Base-by-base conservation (phyloP, 2,329 filamentous ascomycete genomes). In the Phaeosphaeria sp. region DNA sequence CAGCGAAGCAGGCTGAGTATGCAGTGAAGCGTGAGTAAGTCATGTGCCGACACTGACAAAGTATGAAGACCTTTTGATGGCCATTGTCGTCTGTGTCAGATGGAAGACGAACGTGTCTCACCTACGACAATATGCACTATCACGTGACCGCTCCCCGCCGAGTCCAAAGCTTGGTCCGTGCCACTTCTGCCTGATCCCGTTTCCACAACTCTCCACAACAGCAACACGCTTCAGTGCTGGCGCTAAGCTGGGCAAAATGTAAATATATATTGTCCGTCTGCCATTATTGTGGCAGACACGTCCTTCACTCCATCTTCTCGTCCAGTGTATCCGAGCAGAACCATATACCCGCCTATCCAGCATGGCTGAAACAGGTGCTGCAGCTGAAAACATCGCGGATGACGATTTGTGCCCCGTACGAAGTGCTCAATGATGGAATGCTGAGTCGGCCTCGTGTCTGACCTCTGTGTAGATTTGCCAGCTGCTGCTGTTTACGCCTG, bases 391-490 rank as follows among this genome's bases (percentile, higher is more conserved):
- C 18, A 61, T 79, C 56, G 64, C 68, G 33, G 74, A 80, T 43
- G 79, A 81, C 46, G 79, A 82, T 59, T 60, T 79, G 18, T 82
- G 80, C 53, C 79, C 79, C 4, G 69, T 72, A 56, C 53, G 57
- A 40, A 3, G 8, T 6, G 20, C 15, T 9, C 45, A 13, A 8
- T n/a, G 40, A 22, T 39, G 36, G 7, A 39, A 39, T 39, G 36
- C 36, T 39, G 36, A 39, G 36, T 39, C 17, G 4, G 36, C 17
- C 15, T n/a, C 15, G n/a, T 15, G 17, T 15, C 17, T 39, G 6
- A 18, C n/a, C 24, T 36, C 21, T 8, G 20, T 4, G 1, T 49
- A 73, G 69, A 78, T 82, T 20, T 82, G 80, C 64, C 79, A 78
- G 18, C 69, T 79, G 1, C 75, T 83, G 17, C 72, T 82, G 11